phyloP scores from a whole-genome alignment of 148 eudicot species.

The Pouteria glomerata region DNA sequence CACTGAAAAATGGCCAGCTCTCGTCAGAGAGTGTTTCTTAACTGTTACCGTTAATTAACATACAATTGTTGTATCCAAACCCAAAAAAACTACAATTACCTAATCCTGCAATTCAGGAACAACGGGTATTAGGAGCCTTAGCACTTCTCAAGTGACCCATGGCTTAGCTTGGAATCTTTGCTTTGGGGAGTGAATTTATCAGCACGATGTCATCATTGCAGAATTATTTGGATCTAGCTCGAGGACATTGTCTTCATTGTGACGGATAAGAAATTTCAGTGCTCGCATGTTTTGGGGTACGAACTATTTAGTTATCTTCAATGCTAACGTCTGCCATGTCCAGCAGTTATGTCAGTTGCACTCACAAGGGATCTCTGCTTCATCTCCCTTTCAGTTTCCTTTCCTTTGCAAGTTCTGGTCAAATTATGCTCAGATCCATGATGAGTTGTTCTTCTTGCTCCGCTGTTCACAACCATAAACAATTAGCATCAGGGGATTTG shows the following conservation, averaged over 20 bases:
- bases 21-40: background rate
- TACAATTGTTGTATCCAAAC: no score
- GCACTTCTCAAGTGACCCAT: background rate
- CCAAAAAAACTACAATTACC: background rate
- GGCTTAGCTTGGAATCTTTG: background rate
- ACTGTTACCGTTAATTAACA: background rate
- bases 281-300: background rate
- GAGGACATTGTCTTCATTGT: background rate
- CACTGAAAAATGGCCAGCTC: background rate
- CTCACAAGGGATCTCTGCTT: background rate
- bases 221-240: background rate
- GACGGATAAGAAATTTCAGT: background rate
- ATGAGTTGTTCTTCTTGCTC: background rate
- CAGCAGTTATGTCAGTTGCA: background rate
- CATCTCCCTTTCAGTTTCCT: background rate
- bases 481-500: no score
- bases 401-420: background rate
- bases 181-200: background rate
- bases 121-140: background rate
- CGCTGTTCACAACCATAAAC: no score
- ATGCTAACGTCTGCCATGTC: background rate
- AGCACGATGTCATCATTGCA: background rate
- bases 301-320: background rate
- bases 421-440: constrained; percentile 1
- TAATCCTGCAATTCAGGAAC: background rate